Evolutionary conservation across 2,329 filamentous ascomycete genomes (phyloP), one percentile per base, ranked within the genome.

Genomic region (Alternaria sp.): DNA sequence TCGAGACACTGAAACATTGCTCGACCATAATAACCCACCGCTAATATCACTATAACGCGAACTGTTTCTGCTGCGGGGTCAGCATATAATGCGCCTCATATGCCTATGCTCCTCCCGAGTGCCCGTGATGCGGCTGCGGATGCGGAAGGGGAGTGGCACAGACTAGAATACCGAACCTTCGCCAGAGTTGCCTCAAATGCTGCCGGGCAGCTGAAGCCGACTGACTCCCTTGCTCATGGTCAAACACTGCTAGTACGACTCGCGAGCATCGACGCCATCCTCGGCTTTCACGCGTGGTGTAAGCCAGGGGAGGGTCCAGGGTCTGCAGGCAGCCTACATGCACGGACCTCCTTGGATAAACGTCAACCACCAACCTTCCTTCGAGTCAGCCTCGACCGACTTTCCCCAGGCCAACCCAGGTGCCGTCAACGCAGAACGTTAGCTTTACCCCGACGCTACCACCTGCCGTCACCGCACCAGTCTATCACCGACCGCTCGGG

Each of bases 1-100:
- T 40, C 45, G 44, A 46, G 17, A 49, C 30, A 61, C 59, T 69
- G 66, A 69, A 69, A 69, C 66, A 54, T 59, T 23, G 59, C 63
- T 57, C 54, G 57, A 63, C 62, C 54, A 46, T 25, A 54, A 56
- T 49, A 64, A 45, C 50, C 65, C 52, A 49, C 40, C 57, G 23
- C 30, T 54, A 52, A 49, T 64, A 56, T 67, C 54, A 30, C 61
- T 54, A 60, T 17, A 63, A 64, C 68, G 52, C 55, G 26, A 54
- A 55, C 60, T 55, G 61, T 69, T 62, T 62, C 62, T 65, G 62
- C 45, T 47, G 58, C 63, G 61, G 58, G 58, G 52, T 46, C 17
- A 47, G 25, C 21, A 26, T 52, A 43, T 54, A 36, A 40, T 47
- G 54, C 36, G 26, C n/a, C 44, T 23, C 30, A 43, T 51, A 51